phyloP scores from a whole-genome alignment of 2,329 filamentous ascomycete species.

The Didymella exigua region DNA sequence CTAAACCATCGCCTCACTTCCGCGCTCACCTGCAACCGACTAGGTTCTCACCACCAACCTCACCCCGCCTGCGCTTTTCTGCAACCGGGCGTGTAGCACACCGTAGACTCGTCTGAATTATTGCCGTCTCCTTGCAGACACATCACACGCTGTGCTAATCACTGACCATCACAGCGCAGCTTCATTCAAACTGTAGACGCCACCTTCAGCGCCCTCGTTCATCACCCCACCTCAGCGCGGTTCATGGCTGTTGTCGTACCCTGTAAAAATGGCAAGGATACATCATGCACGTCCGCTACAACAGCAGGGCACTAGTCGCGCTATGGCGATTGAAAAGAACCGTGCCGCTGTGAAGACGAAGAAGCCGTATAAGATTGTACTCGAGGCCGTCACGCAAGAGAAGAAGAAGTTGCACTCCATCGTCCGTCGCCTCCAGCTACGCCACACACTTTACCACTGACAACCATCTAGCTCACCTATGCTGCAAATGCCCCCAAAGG shows the following conservation, averaged over 20 bases:
- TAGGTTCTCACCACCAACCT: conserved; percentile 15
- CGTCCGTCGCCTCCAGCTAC: conserved; percentile 42
- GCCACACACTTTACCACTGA: conserved; percentile 37
- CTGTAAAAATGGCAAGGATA: conserved; percentile 35
- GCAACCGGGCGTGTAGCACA: conserved; percentile 30
- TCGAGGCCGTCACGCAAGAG: conserved; percentile 63
- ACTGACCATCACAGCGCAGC: conserved; percentile 19
- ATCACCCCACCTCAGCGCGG: conserved; percentile 12
- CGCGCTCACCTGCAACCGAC: conserved; percentile 2
- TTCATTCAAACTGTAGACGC: conserved; percentile 12
- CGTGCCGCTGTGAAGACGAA: conserved; percentile 41
- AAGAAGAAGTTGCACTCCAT: conserved; percentile 64
- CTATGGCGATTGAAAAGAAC: conserved; percentile 29
- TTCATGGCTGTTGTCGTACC: conserved; percentile 20
- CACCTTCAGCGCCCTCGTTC: neutral
- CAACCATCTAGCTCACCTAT: conserved; percentile 58
- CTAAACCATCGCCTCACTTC: conserved; percentile 10
- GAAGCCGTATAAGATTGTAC: conserved; percentile 62
- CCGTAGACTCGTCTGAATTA: conserved; percentile 20
- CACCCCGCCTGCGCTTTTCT: conserved; percentile 27
- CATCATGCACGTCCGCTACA: conserved; percentile 29
- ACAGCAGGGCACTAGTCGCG: conserved; percentile 25
- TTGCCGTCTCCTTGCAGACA: conserved; percentile 20
- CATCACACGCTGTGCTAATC: conserved; percentile 23
- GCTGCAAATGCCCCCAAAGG: conserved; percentile 60